These are phyloP conservation scores for Balamuthia mandrillaris DNA, from an alignment of 208 protist genomes.

Conservation along the genomic window DNA sequence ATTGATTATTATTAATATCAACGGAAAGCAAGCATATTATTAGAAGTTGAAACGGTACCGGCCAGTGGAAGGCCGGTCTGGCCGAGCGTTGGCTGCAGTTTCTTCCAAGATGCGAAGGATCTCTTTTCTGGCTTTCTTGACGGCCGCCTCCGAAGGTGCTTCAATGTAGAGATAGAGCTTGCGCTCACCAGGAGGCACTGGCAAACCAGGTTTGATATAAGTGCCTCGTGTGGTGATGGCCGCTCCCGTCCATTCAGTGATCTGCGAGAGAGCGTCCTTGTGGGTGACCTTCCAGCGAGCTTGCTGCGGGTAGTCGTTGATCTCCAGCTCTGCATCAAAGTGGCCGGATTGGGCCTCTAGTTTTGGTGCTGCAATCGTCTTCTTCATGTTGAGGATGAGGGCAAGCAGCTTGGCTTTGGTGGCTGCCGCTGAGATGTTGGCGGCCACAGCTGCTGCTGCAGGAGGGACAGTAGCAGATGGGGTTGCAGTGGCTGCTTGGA, in stretches of 20 bases:
- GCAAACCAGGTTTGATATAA: conserved; percentile 69
- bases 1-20: no score
- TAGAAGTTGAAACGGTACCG: conserved; percentile 32
- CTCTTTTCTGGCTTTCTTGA: conserved; percentile 57
- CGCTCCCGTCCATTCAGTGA: conserved; percentile 70
- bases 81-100: neutral
- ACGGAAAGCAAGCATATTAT: no score
- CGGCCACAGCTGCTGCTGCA: neutral
- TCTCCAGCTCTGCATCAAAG: conserved; percentile 79
- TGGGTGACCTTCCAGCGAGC: conserved; percentile 79
- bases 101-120: conserved; percentile 31
- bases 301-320: conserved; percentile 87
- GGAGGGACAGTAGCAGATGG: conserved; percentile 9
- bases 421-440: neutral
- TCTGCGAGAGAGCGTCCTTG: conserved; percentile 65
- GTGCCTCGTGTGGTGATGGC: conserved; percentile 76
- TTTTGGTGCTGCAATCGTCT: neutral
- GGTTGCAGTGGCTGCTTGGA: neutral
- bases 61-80: neutral
- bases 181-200: conserved; percentile 67
- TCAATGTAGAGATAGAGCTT: conserved; percentile 85
- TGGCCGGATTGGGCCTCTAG: neutral
- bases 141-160: conserved; percentile 52
- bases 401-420: neutral
- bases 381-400: neutral